Evolutionary conservation across 305 asterid species (phyloP), one percentile per base, ranked within the genome.

Genomic region (Withania somnifera): DNA sequence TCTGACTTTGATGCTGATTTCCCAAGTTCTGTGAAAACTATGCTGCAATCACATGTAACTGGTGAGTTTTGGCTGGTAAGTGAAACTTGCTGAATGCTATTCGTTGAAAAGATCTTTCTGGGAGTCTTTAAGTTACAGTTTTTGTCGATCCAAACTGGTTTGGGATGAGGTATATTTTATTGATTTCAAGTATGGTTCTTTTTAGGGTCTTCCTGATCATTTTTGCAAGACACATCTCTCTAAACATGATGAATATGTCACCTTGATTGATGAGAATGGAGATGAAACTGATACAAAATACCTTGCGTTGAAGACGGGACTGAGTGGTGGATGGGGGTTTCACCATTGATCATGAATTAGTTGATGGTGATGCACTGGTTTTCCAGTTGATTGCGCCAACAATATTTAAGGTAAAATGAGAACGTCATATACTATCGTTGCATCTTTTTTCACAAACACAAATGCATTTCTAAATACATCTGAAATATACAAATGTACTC

Each of bases 61-160:
- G 97, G 97, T 85, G 98, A 97, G 11, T 94, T 94, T 86, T 94
- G 98, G 98, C 92, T 93, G 97, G 98, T 94, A 85, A 66, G 89
- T 83, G 75, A 17, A 24, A 22, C 78, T 69, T 40, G 56, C 34
- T 7, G 32, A 42, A 20, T 68, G 53, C 53, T 20, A 38, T 38
- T 68, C 13, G 17, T 38, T 69, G 36, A 40, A 22, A 69, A 40
- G 53, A n/a, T n/a, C n/a, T n/a, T n/a, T n/a, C n/a, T n/a, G n/a
- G n/a, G n/a, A n/a, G n/a, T n/a, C 15, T 32, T 7, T 42, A 13
- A 26, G 45, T 83, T 36, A 13, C 8, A 22, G 79, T 45, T 71
- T 1, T 71, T 47, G 58, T 24, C 36, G 1, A n/a, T 19, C 30
- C n/a, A 66, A 36, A 36, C 76, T 36, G 36, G 51, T 36, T 66